Conservation (phyloP, 2,329 filamentous ascomycete species). For the Nemania sp. region DNA sequence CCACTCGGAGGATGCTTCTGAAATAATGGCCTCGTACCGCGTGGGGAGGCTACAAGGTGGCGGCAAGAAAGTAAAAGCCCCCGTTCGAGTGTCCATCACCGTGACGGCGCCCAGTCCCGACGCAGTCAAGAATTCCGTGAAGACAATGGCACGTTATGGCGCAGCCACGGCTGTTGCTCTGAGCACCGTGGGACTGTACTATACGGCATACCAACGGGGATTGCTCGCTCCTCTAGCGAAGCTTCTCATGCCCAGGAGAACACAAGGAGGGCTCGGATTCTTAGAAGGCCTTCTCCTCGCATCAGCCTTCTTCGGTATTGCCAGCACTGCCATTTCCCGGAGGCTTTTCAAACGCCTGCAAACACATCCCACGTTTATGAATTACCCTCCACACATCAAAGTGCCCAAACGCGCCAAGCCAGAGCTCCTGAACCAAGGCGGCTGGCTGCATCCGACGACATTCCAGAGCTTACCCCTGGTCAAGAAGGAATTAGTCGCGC, state of each 20-base stretch:
- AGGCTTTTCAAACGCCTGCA: conserved; percentile 42
- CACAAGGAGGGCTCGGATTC: conserved; percentile 41
- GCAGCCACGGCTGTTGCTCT: conserved; percentile 15
- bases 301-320: conserved; percentile 40
- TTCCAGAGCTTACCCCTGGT: conserved; percentile 53
- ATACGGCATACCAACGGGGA: conserved; percentile 9
- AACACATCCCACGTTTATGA: conserved; percentile 41
- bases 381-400: conserved; percentile 47
- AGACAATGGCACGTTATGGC: conserved; percentile 7
- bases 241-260: conserved; percentile 5
- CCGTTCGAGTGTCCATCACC: conserved; percentile 31
- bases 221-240: conserved; percentile 5
- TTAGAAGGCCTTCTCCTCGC: conserved; percentile 46
- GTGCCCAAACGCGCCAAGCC: conserved; percentile 44
- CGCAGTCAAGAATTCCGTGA: conserved; percentile 2
- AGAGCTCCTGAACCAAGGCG: conserved; percentile 47
- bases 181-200: conserved; percentile 18
- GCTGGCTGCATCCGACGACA: conserved; percentile 54
- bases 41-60: conserved; percentile 46
- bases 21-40: conserved; percentile 46
- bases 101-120: conserved; percentile 16
- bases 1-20: conserved; percentile 68
- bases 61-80: conserved; percentile 28
- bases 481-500: conserved; percentile 46
- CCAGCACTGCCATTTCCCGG: conserved; percentile 39